Evolutionary conservation across 2,329 filamentous ascomycete genomes (phyloP), one percentile per base, ranked within the genome.

Genomic region (Alternaria panax): DNA sequence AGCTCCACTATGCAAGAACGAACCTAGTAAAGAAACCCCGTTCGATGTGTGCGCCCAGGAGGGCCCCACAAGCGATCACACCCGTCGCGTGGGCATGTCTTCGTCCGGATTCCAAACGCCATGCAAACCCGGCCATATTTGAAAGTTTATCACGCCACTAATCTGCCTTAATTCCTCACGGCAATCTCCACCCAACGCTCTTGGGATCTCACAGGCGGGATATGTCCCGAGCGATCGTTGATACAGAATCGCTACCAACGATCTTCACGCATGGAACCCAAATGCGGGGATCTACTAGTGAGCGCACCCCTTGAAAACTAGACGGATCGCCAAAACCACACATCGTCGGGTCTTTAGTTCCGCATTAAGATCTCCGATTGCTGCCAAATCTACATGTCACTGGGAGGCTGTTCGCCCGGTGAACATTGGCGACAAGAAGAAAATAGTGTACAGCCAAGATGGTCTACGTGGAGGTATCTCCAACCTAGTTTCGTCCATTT

Each of bases 221-320:
- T 41, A 30, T 52, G 14, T 30, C 36, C 50, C 38, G 50, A 52
- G 38, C 50, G 50, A 52, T 52, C 50, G 38, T 24, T 22, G 38
- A 41, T 34, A 41, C 38, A 22, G 22, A 41, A 43, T 52, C 50
- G 50, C 50, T 52, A 41, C 36, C 18, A 52, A 42, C 38, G 50
- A 52, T 52, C 38, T 52, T 52, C 50, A 42, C 50, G 27, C 25
- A 52, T 52, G 50, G 50, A 24, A 52, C 50, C 38, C 27, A 32
- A 52, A 42, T 52, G 50, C 50, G 50, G 50, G 50, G 50, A 43
- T 28, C 36, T 20, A 30, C 50, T 52, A 52, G 27, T n/a, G 30
- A 42, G 38, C 50, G 25, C 38, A 14, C 30, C 50, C 50, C 50
- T 34, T 52, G 40, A 18, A 34, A 34, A 36, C 28, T 48, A 34